These are phyloP conservation scores for Geotrichum aggregatum DNA, from an alignment of 1,139 yeast genomes.

Conservation along the genomic window DNA sequence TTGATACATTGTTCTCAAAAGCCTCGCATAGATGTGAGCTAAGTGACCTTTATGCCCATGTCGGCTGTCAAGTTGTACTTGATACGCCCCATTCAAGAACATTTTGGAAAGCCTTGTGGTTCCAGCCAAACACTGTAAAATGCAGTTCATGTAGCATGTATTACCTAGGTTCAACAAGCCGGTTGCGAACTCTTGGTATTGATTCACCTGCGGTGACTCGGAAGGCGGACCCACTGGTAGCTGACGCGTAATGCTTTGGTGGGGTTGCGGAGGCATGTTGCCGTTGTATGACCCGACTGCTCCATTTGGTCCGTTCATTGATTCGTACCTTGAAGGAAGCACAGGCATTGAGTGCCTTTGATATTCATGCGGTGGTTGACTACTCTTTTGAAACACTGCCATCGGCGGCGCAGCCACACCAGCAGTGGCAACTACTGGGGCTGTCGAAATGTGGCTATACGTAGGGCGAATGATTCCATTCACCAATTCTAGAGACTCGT, in stretches of 20 bases:
- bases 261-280: not conserved
- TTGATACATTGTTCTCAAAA: slow-evolving; percentile 55
- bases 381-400: not conserved
- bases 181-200: slow-evolving; percentile 37
- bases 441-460: slow-evolving; percentile 11
- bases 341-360: slow-evolving; percentile 15
- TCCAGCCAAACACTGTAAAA: slow-evolving; percentile 73
- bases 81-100: slow-evolving; percentile 58
- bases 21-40: slow-evolving; percentile 66
- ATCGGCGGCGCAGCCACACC: not conserved
- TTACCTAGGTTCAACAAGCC: slow-evolving; percentile 84
- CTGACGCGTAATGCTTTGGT: not conserved
- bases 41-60: slow-evolving; percentile 81
- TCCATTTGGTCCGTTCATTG: not conserved
- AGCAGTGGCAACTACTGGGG: slow-evolving; percentile 3
- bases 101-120: slow-evolving; percentile 47
- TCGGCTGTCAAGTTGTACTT: slow-evolving; percentile 69
- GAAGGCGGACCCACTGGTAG: not conserved
- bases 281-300: not conserved
- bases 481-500: slow-evolving; percentile 4
- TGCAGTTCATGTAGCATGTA: slow-evolving; percentile 90
- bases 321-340: slow-evolving; percentile 1
- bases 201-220: not conserved
- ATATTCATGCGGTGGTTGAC: not conserved
- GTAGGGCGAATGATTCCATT: slow-evolving; percentile 15